These are phyloP conservation scores for Ophiocordyceps camponoti-saundersi DNA, from an alignment of 2,329 filamentous ascomycete genomes.

Conservation along the genomic window DNA sequence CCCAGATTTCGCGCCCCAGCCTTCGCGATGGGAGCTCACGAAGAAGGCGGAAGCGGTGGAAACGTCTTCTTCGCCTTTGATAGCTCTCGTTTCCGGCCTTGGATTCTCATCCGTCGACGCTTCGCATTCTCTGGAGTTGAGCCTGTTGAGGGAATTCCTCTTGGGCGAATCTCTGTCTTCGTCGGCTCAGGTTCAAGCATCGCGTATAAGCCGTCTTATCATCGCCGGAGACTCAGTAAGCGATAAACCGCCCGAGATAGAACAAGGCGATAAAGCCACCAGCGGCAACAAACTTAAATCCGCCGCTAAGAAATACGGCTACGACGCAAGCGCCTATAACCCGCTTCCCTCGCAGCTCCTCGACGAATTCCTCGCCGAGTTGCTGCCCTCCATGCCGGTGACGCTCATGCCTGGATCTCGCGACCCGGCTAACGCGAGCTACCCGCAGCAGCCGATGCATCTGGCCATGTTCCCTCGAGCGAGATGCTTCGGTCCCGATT, in stretches of 20 bases:
- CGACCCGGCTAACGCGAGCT: conserved; percentile 77
- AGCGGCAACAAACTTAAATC: conserved; percentile 24
- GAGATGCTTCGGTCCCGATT: conserved; percentile 45
- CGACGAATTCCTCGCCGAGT: conserved; percentile 62
- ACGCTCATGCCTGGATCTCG: conserved; percentile 71
- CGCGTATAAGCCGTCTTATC: conserved; percentile 66
- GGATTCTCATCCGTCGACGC: conserved; percentile 59
- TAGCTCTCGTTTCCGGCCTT: conserved; percentile 81
- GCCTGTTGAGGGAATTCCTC: conserved; percentile 71
- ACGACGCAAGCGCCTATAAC: conserved; percentile 81
- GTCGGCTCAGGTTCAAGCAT: conserved; percentile 37
- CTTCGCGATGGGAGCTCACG: conserved; percentile 58
- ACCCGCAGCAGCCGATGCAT: conserved; percentile 89
- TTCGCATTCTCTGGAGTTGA: conserved; percentile 57
- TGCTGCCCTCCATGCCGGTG: conserved; percentile 75
- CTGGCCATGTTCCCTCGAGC: conserved; percentile 74
- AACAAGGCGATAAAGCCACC: conserved; percentile 16
- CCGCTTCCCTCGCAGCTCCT: conserved; percentile 67
- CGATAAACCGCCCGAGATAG: conserved; percentile 25
- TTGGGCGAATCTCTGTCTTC: conserved; percentile 61
- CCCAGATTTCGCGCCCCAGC: conserved; percentile 71
- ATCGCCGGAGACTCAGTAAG: conserved; percentile 89
- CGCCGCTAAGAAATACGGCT: conserved; percentile 70
- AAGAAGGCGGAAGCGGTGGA: neutral
- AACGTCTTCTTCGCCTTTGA: conserved; percentile 10